phyloP scores from a whole-genome alignment of 768 basidiomycete genomes.

The Boletales sp. region DNA sequence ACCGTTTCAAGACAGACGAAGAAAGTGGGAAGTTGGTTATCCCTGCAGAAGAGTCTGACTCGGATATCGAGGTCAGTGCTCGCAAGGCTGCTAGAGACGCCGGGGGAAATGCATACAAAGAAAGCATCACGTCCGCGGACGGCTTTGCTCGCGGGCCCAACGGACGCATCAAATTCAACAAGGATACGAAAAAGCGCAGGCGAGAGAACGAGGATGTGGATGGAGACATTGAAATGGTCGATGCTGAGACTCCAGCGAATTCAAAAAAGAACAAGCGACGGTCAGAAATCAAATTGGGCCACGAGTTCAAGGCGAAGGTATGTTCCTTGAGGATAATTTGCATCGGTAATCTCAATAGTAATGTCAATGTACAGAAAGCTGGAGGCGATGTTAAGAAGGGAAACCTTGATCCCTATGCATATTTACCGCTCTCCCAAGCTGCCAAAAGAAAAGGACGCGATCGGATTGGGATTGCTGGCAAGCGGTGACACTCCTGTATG shows the following conservation, averaged over 20 bases:
- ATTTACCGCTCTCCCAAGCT: constrained; percentile 80
- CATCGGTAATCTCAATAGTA: constrained; percentile 5
- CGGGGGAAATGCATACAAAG: constrained; percentile 78
- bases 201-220: constrained; percentile 61
- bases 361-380: constrained; percentile 60
- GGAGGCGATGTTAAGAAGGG: constrained; percentile 90
- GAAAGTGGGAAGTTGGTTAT: constrained; percentile 80
- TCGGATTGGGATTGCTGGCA: constrained; percentile 60
- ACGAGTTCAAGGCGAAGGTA: constrained; percentile 96
- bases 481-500: constrained; percentile 38
- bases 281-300: constrained; percentile 63
- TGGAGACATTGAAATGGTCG: constrained; percentile 73
- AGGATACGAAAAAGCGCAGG: constrained; percentile 91
- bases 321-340: constrained; percentile 20
- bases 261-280: constrained; percentile 48
- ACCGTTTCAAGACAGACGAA: constrained; percentile 83
- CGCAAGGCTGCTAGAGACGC: constrained; percentile 47
- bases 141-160: constrained; percentile 83
- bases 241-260: constrained; percentile 46
- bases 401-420: constrained; percentile 89
- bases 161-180: constrained; percentile 92
- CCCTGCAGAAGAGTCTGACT: constrained; percentile 51
- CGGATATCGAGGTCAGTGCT: constrained; percentile 39
- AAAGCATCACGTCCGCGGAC: constrained; percentile 79
- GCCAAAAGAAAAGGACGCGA: constrained; percentile 56